Evolutionary conservation across 2,329 filamentous ascomycete genomes (phyloP), one percentile per base, ranked within the genome.

Genomic region (Lasiodiplodia gonubiensis): DNA sequence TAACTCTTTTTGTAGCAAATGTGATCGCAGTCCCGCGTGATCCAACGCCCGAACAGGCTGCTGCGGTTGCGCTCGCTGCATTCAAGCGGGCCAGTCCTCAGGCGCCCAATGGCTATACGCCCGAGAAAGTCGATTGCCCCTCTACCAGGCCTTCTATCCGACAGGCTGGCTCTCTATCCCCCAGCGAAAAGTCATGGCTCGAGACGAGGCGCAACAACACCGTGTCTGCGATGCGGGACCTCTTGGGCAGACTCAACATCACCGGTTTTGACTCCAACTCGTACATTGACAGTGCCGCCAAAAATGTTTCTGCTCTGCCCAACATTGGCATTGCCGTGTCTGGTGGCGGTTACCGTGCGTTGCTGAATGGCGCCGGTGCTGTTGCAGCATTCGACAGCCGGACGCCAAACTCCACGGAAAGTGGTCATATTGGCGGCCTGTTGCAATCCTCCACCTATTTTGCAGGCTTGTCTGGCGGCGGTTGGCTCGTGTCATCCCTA

Each of bases 301-400:
- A 81, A 69, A 90, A 91, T 77, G 81, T 81, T 0, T 84, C 84
- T 18, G 81, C 83, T 1, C 73, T 90, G 30, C 89, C 89, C 0
- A 91, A 89, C 71, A 89, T 97, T 69, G 92, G 85, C 18, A 86
- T 97, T 70, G 92, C 93, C 12, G 83, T 91, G 53, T 95, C 92
- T 0, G 93, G 93, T 14, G 93, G 93, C 75, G 93, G 93, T 42
- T 97, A 95, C 77, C 86, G 93, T 67, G 93, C 93, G n/a, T 84
- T 96, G 81, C 83, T 94, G 82, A 94, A 91, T 74, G 93, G 92
- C 46, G 93, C 90, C 18, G 93, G 93, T 69, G 90, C 90, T 52
- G 73, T 97, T 18, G 87, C 91, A 35, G 93, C 93, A 0, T 94
- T 93, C 71, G 93, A 97, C 77, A 86, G 80, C 72, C 87, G 93